Evolutionary conservation across 192 early-diverging fungal genomes (phyloP).

Genomic region (Backusella tarrabulga): DNA sequence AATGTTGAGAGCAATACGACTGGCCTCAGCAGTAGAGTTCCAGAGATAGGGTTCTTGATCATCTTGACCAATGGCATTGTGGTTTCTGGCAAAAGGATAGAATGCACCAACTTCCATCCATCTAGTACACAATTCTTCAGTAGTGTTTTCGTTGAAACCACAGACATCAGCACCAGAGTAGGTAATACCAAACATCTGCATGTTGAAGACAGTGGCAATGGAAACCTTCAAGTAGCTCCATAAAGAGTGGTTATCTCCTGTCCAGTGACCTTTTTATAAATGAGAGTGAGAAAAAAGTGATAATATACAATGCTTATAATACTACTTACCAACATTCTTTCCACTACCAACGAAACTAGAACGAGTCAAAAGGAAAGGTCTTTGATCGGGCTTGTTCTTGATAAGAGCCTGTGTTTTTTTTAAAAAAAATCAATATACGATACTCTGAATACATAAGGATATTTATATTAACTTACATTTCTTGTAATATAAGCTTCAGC

Average conservation of each 20-base stretch:
- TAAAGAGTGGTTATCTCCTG: constrained; percentile 61
- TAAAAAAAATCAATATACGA: background rate
- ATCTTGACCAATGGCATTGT: constrained; percentile 48
- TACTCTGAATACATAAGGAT: background rate
- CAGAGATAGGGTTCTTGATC: constrained; percentile 66
- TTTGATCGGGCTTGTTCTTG: background rate
- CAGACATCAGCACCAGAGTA: constrained; percentile 72
- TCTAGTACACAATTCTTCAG: constrained; percentile 62
- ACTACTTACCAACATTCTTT: background rate
- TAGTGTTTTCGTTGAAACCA: constrained; percentile 59
- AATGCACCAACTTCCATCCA: constrained; percentile 62
- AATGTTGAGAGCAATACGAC: constrained; percentile 47
- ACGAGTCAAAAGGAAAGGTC: constrained; percentile 61
- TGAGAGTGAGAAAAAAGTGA: too few species aligned
- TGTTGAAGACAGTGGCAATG: constrained; percentile 58
- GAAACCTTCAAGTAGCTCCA: constrained; percentile 60
- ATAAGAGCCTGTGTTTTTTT: constrained; percentile 5
- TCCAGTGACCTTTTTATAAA: constrained; percentile 13
- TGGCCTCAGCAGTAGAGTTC: constrained; percentile 51
- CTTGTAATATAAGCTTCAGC: constrained; percentile 23
- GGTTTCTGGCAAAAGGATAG: constrained; percentile 51
- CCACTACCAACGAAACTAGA: constrained; percentile 68
- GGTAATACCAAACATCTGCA: constrained; percentile 71
- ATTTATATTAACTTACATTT: constrained; percentile 7
- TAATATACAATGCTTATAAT: too few species aligned